phyloP scores from a whole-genome alignment of 108 stramenopile species.

The Aurantiochytrium sp. region DNA sequence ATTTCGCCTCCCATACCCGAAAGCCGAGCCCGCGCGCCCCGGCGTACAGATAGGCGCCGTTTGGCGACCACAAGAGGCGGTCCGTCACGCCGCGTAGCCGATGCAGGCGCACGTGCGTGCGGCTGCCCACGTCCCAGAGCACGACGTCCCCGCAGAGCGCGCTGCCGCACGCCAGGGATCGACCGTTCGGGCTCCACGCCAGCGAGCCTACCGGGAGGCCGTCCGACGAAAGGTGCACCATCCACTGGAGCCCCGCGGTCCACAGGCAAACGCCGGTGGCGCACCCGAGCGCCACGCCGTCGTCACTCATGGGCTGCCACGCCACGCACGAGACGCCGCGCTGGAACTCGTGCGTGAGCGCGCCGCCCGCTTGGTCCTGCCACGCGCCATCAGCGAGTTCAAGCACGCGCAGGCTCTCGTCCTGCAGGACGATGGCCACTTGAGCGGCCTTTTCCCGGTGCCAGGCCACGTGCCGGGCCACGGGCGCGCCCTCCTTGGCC shows the following conservation, averaged over 20 bases:
- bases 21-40: not conserved
- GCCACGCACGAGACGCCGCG: not conserved
- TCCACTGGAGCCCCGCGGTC: not conserved
- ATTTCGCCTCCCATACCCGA: not conserved
- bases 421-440: not conserved
- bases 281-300: not conserved
- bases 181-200: conserved; percentile 1
- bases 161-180: not conserved
- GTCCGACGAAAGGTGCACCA: not conserved
- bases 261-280: not conserved
- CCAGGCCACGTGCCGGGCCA: not conserved
- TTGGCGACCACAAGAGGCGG: not conserved
- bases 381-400: not conserved
- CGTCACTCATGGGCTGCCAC: conserved; percentile 1
- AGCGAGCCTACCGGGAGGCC: not conserved
- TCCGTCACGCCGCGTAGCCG: not conserved
- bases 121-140: conserved; percentile 14
- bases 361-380: not conserved
- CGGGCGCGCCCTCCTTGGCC: not conserved
- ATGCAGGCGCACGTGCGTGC: not conserved
- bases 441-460: not conserved
- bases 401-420: not conserved
- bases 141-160: not conserved
- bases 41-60: not conserved
- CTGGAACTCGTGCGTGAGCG: conserved; percentile 2